Conservation (phyloP, 352 stramenopile genomes). For the Phytophthora pisi region DNA sequence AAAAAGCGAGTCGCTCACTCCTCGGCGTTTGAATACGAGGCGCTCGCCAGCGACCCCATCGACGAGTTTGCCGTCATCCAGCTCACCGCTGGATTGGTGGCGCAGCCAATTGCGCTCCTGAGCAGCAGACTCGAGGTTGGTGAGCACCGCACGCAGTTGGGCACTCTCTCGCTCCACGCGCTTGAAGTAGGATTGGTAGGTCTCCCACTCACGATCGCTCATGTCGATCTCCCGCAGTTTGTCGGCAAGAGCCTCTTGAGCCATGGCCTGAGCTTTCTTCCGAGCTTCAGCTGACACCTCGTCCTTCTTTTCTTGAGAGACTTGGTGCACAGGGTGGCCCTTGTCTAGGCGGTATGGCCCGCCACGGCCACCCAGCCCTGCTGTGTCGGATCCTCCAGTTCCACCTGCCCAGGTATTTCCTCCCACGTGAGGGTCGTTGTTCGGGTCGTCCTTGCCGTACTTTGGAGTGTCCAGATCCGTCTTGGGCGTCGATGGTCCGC, state of each 20-base stretch:
- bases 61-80: slow-evolving; percentile 96
- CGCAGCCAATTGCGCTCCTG: slow-evolving; percentile 94
- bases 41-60: slow-evolving; percentile 92
- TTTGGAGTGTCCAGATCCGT: slow-evolving; percentile 88
- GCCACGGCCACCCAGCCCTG: slow-evolving; percentile 91
- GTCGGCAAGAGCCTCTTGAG: slow-evolving; percentile 71
- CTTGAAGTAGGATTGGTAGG: slow-evolving; percentile 78
- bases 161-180: slow-evolving; percentile 79
- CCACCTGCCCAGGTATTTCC: slow-evolving; percentile 95
- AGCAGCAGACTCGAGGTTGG: slow-evolving; percentile 81
- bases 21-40: slow-evolving; percentile 93
- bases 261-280: slow-evolving; percentile 70
- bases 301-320: slow-evolving; percentile 94
- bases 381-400: slow-evolving; percentile 93
- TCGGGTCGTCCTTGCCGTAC: slow-evolving; percentile 93
- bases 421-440: slow-evolving; percentile 94
- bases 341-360: slow-evolving; percentile 96
- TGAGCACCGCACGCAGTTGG: slow-evolving; percentile 80
- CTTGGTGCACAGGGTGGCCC: slow-evolving; percentile 93
- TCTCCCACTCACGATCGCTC: slow-evolving; percentile 79
- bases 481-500: slow-evolving; percentile 58
- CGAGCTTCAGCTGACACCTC: slow-evolving; percentile 89
- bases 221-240: slow-evolving; percentile 86
- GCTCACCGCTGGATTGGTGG: slow-evolving; percentile 92
- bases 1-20: slow-evolving; percentile 67